A percentile compares a stretch with the other conserved stretches of the same genome.
Conservation (phyloP, 108 stramenopile genomes). For the Epithemia pelagica region DNA sequence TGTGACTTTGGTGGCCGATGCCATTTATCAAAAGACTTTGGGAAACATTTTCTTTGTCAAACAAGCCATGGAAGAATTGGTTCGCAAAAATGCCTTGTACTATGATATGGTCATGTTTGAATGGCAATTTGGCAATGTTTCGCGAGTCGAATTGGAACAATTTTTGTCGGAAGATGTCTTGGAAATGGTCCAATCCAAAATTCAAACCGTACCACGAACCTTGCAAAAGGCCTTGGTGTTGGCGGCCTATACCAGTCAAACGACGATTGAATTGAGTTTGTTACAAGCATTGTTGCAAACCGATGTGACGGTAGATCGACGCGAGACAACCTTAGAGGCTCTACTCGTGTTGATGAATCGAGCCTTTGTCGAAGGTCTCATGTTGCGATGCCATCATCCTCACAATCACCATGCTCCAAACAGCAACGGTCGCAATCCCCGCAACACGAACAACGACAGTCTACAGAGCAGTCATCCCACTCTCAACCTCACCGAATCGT, state of each 20-base stretch:
- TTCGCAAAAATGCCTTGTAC: slow-evolving; percentile 9
- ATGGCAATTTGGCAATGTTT: slow-evolving; percentile 14
- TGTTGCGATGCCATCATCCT: not conserved
- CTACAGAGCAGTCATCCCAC: too few relatives aligned
- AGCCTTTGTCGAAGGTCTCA: slow-evolving; percentile 1
- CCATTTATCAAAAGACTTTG: slow-evolving; percentile 25
- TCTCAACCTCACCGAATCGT: too few relatives aligned
- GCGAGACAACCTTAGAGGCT: too few relatives aligned
- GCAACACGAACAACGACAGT: too few relatives aligned
- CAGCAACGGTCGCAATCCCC: too few relatives aligned
- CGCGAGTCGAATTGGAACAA: slow-evolving; percentile 6
- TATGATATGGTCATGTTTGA: slow-evolving; percentile 21
- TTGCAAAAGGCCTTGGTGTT: slow-evolving; percentile 15
- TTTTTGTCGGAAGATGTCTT: slow-evolving; percentile 24
- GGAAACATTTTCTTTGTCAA: slow-evolving; percentile 24
- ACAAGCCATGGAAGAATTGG: slow-evolving; percentile 25
- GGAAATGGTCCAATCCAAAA: slow-evolving; percentile 20
- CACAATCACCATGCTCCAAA: not conserved
- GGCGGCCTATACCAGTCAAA: slow-evolving; percentile 22
- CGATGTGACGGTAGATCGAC: not conserved
- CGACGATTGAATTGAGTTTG: slow-evolving; percentile 11
- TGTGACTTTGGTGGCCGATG: slow-evolving; percentile 10
- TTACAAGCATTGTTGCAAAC: slow-evolving; percentile 1
- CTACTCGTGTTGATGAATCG: not conserved
- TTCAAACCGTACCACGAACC: slow-evolving; percentile 1